Base-by-base conservation (phyloP, 2,329 filamentous ascomycete genomes). In the Monosporascus sp. region DNA sequence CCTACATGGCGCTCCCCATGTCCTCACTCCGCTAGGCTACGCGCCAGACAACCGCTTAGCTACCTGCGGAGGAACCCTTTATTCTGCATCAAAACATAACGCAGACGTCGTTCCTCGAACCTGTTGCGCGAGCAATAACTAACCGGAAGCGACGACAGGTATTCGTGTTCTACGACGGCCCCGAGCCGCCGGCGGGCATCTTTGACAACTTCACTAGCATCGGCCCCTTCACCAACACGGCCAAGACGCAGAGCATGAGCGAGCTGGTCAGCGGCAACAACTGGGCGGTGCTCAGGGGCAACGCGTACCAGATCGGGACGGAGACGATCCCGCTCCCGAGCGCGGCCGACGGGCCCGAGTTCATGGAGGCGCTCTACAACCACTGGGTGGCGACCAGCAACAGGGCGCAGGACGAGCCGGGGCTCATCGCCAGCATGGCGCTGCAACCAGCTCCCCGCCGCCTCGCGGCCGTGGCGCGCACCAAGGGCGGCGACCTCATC, bases 131-230 rank as follows among this genome's bases (percentile, higher is more conserved):
- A 41, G 38, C 17, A 19, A 41, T 41, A 8, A 2, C 38, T 41
- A 41, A 41, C 38, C 17, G 7, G 17, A n/a, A 20, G 38, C 7
- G 17, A 41, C 38, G n/a, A 46, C 24, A 46, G 43, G 24, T 46
- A 55, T 86, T 86, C 66, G 63, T 83, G 37, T 86, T 84, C 70
- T 86, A 86, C 64, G 80, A 87, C 64, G 84, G 79, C 1, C 74
- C 76, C 0, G 65, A 68, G 49, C 76, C 76, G 0, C 82, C 83
- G 1, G 61, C 70, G 1, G 77, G 71, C 5, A 74, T 80, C 2
- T 86, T 87, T 54, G 72, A 76, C 53, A 76, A 77, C 53, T 87
- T 87, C 65, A 75, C 77, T 2, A 70, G 70, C 40, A 71, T 81
- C 47, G 61, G 67, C 1, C 72, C 74, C 1, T 55, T 70, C 0